Conservation (phyloP, 108 stramenopile genomes). For the Mediolabrus comicus region DNA sequence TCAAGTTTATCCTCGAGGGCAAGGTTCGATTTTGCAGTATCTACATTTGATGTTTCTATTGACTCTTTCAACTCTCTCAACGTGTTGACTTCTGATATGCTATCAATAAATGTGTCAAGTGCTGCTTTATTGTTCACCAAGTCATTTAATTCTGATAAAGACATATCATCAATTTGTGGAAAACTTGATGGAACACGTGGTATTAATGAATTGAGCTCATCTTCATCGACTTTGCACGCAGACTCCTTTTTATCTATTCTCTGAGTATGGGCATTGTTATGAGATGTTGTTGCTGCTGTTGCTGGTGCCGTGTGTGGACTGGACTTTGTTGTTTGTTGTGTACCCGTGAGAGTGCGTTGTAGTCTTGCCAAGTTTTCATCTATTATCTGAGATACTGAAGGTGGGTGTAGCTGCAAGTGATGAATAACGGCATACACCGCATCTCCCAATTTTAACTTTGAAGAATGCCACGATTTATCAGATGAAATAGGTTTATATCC, state of each 20-base stretch:
- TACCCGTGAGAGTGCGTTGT: slow-evolving; percentile 39
- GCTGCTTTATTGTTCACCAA: slow-evolving; percentile 54
- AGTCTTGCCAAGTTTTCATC: slow-evolving; percentile 51
- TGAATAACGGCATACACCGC: slow-evolving; percentile 77
- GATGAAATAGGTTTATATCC: slow-evolving; percentile 67
- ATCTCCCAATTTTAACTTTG: slow-evolving; percentile 53
- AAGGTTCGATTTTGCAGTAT: slow-evolving; percentile 52
- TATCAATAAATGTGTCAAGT: slow-evolving; percentile 46
- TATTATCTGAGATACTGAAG: slow-evolving; percentile 56
- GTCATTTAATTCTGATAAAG: slow-evolving; percentile 50
- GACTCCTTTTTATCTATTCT: neutral
- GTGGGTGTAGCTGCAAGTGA: slow-evolving; percentile 81
- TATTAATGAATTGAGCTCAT: slow-evolving; percentile 38
- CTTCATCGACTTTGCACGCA: slow-evolving; percentile 6
- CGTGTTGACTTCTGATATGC: slow-evolving; percentile 38
- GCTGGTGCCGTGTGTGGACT: neutral
- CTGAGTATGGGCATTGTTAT: neutral
- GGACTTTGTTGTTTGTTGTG: neutral
- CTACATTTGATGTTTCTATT: slow-evolving; percentile 49
- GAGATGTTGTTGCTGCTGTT: neutral
- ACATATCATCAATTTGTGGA: slow-evolving; percentile 51
- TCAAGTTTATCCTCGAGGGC: slow-evolving; percentile 44
- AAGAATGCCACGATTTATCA: slow-evolving; percentile 54
- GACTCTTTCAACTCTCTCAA: slow-evolving; percentile 38
- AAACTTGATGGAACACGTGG: slow-evolving; percentile 63